phyloP scores from a whole-genome alignment of 768 basidiomycete genomes.

The Calvatia gigantea region DNA sequence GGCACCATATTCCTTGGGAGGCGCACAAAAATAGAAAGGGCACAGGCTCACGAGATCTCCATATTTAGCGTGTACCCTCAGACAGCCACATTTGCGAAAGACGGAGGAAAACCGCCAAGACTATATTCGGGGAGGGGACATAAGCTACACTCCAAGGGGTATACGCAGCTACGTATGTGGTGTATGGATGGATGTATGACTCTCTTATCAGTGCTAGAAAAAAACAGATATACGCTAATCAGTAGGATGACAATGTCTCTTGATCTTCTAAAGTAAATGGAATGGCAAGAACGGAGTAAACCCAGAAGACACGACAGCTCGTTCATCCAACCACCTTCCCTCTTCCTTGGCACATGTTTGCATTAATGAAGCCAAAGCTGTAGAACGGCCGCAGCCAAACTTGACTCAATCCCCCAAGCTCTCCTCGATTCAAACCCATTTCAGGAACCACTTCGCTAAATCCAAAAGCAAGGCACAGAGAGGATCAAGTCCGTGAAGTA shows the following conservation, averaged over 20 bases:
- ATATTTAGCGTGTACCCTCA: no score
- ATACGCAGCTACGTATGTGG: not conserved
- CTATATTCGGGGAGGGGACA: not conserved
- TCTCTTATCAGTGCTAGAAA: not conserved
- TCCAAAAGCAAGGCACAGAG: no score
- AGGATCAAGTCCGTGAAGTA: not conserved
- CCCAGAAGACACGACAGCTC: not conserved
- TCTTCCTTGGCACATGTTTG: no score
- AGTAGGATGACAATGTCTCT: not conserved
- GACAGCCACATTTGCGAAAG: not conserved
- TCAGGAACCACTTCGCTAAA: not conserved
- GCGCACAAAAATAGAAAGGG: no score
- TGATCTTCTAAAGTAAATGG: not conserved
- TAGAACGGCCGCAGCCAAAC: no score
- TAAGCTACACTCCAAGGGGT: slow-evolving; percentile 1
- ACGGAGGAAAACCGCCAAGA: not conserved
- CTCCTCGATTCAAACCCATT: no score
- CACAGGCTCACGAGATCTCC: no score
- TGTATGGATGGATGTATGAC: slow-evolving; percentile 1
- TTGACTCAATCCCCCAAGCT: no score
- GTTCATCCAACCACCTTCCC: no score
- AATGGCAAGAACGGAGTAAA: not conserved
- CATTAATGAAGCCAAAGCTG: no score
- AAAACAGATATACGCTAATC: not conserved
- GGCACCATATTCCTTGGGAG: no score